These are phyloP conservation scores for Lenwebbia sp. DNA, from an alignment of 345 rosid species.

Conservation along the genomic window DNA sequence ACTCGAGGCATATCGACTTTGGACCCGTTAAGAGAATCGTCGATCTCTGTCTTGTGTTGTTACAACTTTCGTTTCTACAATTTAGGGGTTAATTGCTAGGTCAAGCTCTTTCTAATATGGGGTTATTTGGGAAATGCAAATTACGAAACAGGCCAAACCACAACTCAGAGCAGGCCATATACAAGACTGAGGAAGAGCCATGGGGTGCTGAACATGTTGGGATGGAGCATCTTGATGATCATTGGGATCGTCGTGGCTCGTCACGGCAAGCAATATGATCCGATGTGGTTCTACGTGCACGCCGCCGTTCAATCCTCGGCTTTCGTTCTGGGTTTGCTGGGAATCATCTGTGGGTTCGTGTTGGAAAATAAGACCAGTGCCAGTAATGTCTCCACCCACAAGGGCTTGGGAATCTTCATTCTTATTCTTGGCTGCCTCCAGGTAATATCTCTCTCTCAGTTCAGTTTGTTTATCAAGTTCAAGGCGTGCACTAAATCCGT, in stretches of 20 bases:
- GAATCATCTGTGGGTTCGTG: slow-evolving; percentile 51
- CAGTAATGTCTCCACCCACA: slow-evolving; percentile 41
- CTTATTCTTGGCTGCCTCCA: slow-evolving; percentile 80
- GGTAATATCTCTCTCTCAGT: slow-evolving; percentile 14
- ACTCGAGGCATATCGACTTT: background rate
- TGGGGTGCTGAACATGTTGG: slow-evolving; percentile 59
- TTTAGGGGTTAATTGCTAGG: background rate
- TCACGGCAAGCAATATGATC: slow-evolving; percentile 48
- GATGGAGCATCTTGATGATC: slow-evolving; percentile 68
- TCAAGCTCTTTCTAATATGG: background rate
- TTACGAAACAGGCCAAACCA: slow-evolving; percentile 20
- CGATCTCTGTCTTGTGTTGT: background rate
- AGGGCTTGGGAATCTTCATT: slow-evolving; percentile 51
- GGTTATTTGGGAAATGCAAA: background rate
- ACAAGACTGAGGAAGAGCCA: slow-evolving; percentile 47
- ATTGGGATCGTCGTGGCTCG: slow-evolving; percentile 63
- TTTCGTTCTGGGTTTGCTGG: slow-evolving; percentile 42
- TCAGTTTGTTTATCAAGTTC: background rate
- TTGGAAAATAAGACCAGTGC: slow-evolving; percentile 28
- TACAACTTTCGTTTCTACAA: background rate
- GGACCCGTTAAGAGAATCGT: background rate
- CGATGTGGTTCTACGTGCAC: slow-evolving; percentile 67
- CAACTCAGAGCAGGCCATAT: slow-evolving; percentile 5
- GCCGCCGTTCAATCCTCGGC: slow-evolving; percentile 33
- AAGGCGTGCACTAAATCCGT: background rate